These are phyloP conservation scores for Fusarium gaditjirri DNA, from an alignment of 2,329 filamentous ascomycete species.

Conservation along the genomic window DNA sequence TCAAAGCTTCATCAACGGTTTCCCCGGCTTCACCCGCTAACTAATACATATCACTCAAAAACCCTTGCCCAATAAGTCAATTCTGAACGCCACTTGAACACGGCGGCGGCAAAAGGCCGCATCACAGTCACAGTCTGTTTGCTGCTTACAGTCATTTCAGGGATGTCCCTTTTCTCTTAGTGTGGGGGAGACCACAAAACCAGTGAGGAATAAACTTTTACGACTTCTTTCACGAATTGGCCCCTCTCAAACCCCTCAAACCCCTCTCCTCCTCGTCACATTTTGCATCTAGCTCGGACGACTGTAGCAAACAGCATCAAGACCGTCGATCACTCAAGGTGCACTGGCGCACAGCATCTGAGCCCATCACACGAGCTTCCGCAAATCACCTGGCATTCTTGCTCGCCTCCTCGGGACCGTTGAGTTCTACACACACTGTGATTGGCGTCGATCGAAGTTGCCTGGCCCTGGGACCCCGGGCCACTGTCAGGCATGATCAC, in stretches of 20 bases:
- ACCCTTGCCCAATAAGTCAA: slow-evolving; percentile 13
- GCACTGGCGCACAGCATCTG: slow-evolving; percentile 57
- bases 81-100: neutral
- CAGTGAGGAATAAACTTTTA: slow-evolving; percentile 9
- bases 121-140: neutral
- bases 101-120: slow-evolving; percentile 4
- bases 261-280: slow-evolving; percentile 21
- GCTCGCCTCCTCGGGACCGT: slow-evolving; percentile 40
- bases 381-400: slow-evolving; percentile 62
- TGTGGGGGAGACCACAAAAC: slow-evolving; percentile 18
- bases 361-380: slow-evolving; percentile 61
- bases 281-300: slow-evolving; percentile 1
- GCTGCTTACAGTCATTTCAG: slow-evolving; percentile 11
- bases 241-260: slow-evolving; percentile 30
- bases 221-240: slow-evolving; percentile 6
- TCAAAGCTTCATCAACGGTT: slow-evolving; percentile 1
- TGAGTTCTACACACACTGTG: slow-evolving; percentile 15
- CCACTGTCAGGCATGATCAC: slow-evolving; percentile 18
- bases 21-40: slow-evolving; percentile 11
- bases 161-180: slow-evolving; percentile 27
- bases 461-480: slow-evolving; percentile 13
- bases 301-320: slow-evolving; percentile 10
- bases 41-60: slow-evolving; percentile 6
- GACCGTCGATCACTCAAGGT: slow-evolving; percentile 34
- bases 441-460: slow-evolving; percentile 19